Percentiles rank a stretch among this genome's conserved stretches.
These are phyloP conservation scores for Citrus trifoliata DNA, from an alignment of 345 rosid genomes.

Conservation along the genomic window DNA sequence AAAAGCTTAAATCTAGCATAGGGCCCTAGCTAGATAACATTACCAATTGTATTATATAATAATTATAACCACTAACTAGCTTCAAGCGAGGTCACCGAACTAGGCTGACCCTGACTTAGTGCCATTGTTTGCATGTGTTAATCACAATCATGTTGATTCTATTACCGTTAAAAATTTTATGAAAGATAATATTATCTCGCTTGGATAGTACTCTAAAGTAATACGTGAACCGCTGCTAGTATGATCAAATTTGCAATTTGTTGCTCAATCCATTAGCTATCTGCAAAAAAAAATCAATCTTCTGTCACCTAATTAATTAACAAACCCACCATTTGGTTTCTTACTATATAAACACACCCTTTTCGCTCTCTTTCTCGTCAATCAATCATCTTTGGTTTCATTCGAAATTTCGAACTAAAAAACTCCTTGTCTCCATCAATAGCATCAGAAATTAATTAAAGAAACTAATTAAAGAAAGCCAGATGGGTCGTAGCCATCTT, in stretches of 20 bases:
- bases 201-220: slow-evolving; percentile 31
- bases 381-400: background rate
- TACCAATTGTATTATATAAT: no score
- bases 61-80: background rate
- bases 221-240: slow-evolving; percentile 7
- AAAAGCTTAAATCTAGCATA: background rate
- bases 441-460: background rate
- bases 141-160: background rate
- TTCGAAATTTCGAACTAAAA: no score
- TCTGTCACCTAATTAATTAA: slow-evolving; percentile 38
- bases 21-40: background rate
- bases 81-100: background rate
- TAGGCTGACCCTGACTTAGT: background rate
- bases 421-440: background rate
- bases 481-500: slow-evolving; percentile 19
- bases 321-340: slow-evolving; percentile 2
- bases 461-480: background rate
- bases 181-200: background rate
- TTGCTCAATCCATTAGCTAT: background rate
- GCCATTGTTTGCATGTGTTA: background rate
- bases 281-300: slow-evolving; percentile 4
- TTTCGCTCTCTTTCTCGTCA: slow-evolving; percentile 8
- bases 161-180: background rate
- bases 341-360: slow-evolving; percentile 21
- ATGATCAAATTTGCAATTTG: slow-evolving; percentile 9